phyloP scores from a whole-genome alignment of 2,329 filamentous ascomycete species.

The Fusarium avenaceum region DNA sequence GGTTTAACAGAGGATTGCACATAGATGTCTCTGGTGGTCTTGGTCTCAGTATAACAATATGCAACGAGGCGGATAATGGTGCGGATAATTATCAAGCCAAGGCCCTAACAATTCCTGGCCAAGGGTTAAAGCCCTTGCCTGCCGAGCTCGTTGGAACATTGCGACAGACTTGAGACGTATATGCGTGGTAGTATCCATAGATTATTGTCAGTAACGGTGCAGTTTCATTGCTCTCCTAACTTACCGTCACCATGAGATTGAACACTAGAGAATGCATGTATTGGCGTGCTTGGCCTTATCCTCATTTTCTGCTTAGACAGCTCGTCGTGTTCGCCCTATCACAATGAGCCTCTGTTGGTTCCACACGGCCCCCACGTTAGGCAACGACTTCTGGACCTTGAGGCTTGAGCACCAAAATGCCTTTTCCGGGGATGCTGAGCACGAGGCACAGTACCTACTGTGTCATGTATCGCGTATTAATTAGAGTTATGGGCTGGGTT shows the following conservation, averaged over 20 bases:
- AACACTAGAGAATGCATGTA: constrained; percentile 31
- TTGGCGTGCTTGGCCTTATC: constrained; percentile 36
- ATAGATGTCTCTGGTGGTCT: constrained; percentile 12
- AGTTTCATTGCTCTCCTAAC: neutral
- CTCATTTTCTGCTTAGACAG: constrained; percentile 6
- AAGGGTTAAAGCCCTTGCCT: constrained; percentile 33
- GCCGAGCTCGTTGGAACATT: constrained; percentile 22
- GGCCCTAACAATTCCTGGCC: constrained; percentile 23
- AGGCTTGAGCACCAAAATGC: constrained; percentile 20
- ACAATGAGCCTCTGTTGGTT: constrained; percentile 36
- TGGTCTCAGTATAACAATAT: constrained; percentile 40
- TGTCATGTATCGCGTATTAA: constrained; percentile 8
- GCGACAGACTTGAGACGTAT: constrained; percentile 22
- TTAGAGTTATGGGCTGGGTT: constrained; percentile 22
- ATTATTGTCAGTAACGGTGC: constrained; percentile 3
- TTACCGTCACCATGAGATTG: constrained; percentile 21
- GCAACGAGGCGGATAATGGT: constrained; percentile 35
- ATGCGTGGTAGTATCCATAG: no score
- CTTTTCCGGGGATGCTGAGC: constrained; percentile 20
- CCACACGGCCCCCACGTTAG: constrained; percentile 41
- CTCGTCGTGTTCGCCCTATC: constrained; percentile 26
- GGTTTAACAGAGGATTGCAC: constrained; percentile 30
- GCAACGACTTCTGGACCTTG: constrained; percentile 29
- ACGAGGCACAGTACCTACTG: constrained; percentile 4
- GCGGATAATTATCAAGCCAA: constrained; percentile 30